Evolutionary conservation across 805 yeast species (phyloP).

Genomic region (Pichia eremophila): DNA sequence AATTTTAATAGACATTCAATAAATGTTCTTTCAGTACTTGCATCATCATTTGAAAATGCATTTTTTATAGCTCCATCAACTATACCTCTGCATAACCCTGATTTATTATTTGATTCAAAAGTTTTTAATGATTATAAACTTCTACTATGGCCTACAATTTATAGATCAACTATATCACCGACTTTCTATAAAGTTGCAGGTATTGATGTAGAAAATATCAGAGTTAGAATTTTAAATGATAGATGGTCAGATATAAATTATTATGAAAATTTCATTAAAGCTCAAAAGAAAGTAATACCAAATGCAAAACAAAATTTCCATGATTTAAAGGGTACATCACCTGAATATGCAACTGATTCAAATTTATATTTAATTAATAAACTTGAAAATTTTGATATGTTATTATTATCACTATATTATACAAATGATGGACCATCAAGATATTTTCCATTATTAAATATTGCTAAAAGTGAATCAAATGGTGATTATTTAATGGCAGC

Average conservation of each 20-base stretch:
- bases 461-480: slow-evolving; percentile 55
- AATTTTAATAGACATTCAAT: slow-evolving; percentile 55
- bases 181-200: slow-evolving; percentile 60
- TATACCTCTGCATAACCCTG: slow-evolving; percentile 58
- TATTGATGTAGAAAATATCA: slow-evolving; percentile 31
- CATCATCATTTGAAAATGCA: slow-evolving; percentile 64
- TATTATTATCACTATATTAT: slow-evolving; percentile 48
- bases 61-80: slow-evolving; percentile 69
- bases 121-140: slow-evolving; percentile 45
- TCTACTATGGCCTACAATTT: slow-evolving; percentile 76
- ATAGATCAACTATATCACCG: slow-evolving; percentile 79
- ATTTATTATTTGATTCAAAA: slow-evolving; percentile 43
- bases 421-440: slow-evolving; percentile 49
- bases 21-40: slow-evolving; percentile 58
- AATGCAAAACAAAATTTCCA: slow-evolving; percentile 34
- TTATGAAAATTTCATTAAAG: slow-evolving; percentile 24
- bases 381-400: slow-evolving; percentile 40
- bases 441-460: slow-evolving; percentile 39
- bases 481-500: slow-evolving; percentile 71
- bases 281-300: slow-evolving; percentile 17
- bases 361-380: slow-evolving; percentile 54
- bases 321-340: slow-evolving; percentile 57
- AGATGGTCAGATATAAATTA: slow-evolving; percentile 19
- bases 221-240: slow-evolving; percentile 23
- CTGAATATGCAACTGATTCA: slow-evolving; percentile 58